Evolutionary conservation across 1,284 basidiomycete species (phyloP).

Genomic region (Trametes pubescens): DNA sequence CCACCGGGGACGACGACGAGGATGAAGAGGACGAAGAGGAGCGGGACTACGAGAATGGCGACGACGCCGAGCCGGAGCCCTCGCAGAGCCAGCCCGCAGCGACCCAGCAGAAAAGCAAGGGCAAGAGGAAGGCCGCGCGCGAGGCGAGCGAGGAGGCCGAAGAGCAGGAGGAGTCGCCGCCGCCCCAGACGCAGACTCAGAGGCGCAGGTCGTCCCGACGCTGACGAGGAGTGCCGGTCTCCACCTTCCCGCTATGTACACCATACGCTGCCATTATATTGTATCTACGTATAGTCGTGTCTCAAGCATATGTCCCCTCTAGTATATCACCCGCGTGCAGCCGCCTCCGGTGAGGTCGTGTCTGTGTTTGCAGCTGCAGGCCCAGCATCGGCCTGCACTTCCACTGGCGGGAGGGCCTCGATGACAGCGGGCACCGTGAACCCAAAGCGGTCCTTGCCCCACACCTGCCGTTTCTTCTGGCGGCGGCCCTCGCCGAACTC

Average conservation of each 20-base stretch:
- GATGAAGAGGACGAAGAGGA: constrained; percentile 47
- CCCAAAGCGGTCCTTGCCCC: constrained; percentile 80
- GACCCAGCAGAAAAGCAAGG: constrained; percentile 41
- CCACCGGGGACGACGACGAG: constrained; percentile 48
- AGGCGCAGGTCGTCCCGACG: constrained; percentile 32
- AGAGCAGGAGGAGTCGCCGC: constrained; percentile 47
- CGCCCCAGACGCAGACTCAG: constrained; percentile 36
- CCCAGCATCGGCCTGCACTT: constrained; percentile 51
- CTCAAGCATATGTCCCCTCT: constrained; percentile 22
- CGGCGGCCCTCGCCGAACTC: constrained; percentile 87
- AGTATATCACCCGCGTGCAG: constrained; percentile 18
- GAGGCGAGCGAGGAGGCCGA: constrained; percentile 46
- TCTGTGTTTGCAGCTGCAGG: constrained; percentile 31
- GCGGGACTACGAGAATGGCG: constrained; percentile 41
- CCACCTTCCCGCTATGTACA: constrained; percentile 11
- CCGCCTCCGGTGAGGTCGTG: constrained; percentile 17
- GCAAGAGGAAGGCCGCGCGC: constrained; percentile 39
- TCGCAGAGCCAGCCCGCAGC: constrained; percentile 36
- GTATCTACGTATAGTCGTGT: constrained; percentile 27
- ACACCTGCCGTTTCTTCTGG: constrained; percentile 68
- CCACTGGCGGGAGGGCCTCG: constrained; percentile 33
- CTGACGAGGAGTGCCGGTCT: constrained; percentile 2
- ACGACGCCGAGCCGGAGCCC: constrained; percentile 45
- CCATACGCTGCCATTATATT: constrained; percentile 28
- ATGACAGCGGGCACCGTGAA: constrained; percentile 50